phyloP scores from a whole-genome alignment of 257 asterid species.

The Plectranthus barbatus region DNA sequence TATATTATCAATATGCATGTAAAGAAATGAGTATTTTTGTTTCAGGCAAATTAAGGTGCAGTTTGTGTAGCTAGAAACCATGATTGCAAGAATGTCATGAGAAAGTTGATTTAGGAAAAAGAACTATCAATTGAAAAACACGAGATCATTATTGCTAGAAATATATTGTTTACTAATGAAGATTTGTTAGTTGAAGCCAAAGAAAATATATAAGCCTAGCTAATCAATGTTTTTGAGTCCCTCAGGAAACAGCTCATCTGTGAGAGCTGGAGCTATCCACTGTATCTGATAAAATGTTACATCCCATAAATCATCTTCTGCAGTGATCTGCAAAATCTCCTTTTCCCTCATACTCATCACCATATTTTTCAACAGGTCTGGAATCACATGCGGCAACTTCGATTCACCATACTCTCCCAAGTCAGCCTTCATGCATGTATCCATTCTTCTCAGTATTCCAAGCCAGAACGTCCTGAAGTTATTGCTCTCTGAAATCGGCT shows the following conservation, averaged over 20 bases:
- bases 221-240: conserved; percentile 15
- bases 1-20: too few relatives aligned
- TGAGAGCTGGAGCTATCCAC: conserved; percentile 82
- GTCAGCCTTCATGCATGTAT: conserved; percentile 79
- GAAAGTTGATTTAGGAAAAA: not conserved
- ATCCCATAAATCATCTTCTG: conserved; percentile 80
- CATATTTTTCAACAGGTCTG: conserved; percentile 51
- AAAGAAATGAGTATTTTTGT: not conserved
- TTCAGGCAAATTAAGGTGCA: not conserved
- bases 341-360: conserved; percentile 66
- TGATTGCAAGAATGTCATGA: not conserved
- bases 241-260: conserved; percentile 76
- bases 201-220: not conserved
- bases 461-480: conserved; percentile 74
- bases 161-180: not conserved
- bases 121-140: not conserved
- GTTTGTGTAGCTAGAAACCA: not conserved
- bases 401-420: conserved; percentile 72
- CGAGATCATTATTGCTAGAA: not conserved
- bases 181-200: not conserved
- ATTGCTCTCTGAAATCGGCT: conserved; percentile 65
- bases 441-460: conserved; percentile 77
- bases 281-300: conserved; percentile 73
- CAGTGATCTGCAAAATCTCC: conserved; percentile 40
- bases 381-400: conserved; percentile 46